phyloP scores from a whole-genome alignment of 1,284 basidiomycete species.

The Ustilago loliicola region DNA sequence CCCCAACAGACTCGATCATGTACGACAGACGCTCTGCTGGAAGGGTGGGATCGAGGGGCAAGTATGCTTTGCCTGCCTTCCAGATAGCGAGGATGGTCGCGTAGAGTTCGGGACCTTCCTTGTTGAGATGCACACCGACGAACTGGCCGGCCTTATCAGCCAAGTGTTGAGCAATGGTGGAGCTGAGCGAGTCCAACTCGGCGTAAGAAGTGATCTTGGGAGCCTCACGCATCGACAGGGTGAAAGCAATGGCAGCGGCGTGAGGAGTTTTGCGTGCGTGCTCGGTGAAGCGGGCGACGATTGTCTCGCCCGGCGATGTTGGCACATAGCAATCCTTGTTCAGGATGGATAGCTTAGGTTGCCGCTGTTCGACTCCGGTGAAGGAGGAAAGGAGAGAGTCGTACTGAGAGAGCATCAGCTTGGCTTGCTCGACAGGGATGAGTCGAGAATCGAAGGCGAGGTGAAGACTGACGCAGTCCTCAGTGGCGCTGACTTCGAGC shows the following conservation, averaged over 20 bases:
- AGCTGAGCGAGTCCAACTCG: slow-evolving; percentile 56
- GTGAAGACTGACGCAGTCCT: slow-evolving; percentile 39
- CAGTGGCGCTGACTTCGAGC: slow-evolving; percentile 53
- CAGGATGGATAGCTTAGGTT: slow-evolving; percentile 28
- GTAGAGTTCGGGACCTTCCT: slow-evolving; percentile 58
- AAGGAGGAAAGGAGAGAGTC: slow-evolving; percentile 29
- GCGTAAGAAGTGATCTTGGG: slow-evolving; percentile 47
- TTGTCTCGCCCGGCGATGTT: slow-evolving; percentile 26
- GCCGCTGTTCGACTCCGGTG: background rate
- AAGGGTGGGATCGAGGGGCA: slow-evolving; percentile 66
- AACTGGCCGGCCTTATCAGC: slow-evolving; percentile 16
- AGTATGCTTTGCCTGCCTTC: slow-evolving; percentile 65
- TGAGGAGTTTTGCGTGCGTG: slow-evolving; percentile 37
- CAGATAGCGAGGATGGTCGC: slow-evolving; percentile 61
- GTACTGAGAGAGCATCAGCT: slow-evolving; percentile 52
- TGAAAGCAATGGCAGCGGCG: slow-evolving; percentile 56
- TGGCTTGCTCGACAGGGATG: slow-evolving; percentile 50
- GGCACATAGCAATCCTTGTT: slow-evolving; percentile 50
- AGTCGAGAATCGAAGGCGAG: slow-evolving; percentile 45
- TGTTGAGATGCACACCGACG: slow-evolving; percentile 60
- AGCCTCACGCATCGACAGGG: slow-evolving; percentile 30
- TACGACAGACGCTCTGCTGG: slow-evolving; percentile 61
- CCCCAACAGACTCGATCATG: slow-evolving; percentile 60
- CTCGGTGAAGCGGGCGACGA: slow-evolving; percentile 48
- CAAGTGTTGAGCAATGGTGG: slow-evolving; percentile 47